Percentiles rank a stretch among this genome's conserved stretches.
Conservation (phyloP, 2,329 filamentous ascomycete genomes). For the Colletotrichum sp. region DNA sequence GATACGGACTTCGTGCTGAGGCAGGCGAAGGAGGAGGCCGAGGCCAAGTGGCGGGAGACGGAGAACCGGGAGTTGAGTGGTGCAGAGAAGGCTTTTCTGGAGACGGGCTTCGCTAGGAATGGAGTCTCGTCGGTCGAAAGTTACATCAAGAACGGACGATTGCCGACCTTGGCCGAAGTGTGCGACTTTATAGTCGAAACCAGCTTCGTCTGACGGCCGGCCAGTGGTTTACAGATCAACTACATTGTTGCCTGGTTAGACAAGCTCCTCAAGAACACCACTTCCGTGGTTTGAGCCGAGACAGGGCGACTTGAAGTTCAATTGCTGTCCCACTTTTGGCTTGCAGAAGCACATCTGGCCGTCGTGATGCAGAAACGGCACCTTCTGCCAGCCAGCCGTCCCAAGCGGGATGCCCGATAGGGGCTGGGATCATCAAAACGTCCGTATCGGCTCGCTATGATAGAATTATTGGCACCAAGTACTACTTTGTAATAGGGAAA, state of each 20-base stretch:
- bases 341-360: background rate
- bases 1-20: conserved; percentile 72
- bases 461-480: background rate
- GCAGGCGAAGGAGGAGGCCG: conserved; percentile 73
- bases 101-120: conserved; percentile 51
- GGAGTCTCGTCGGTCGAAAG: conserved; percentile 33
- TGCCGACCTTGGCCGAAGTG: conserved; percentile 46
- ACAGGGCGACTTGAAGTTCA: background rate
- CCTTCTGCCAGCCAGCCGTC: background rate
- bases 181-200: conserved; percentile 51
- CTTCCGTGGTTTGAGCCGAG: background rate
- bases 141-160: conserved; percentile 34
- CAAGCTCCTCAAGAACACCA: background rate
- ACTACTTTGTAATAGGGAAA: background rate
- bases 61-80: conserved; percentile 64
- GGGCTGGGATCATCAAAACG: background rate
- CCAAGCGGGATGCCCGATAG: background rate
- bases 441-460: background rate
- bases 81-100: conserved; percentile 60
- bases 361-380: background rate
- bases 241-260: background rate
- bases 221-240: background rate
- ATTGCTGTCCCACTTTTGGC: background rate
- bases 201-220: conserved; percentile 40
- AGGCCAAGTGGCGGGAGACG: conserved; percentile 71